Evolutionary conservation across 2,329 filamentous ascomycete genomes (phyloP).

Genomic region (Talaromyces verruculosus): DNA sequence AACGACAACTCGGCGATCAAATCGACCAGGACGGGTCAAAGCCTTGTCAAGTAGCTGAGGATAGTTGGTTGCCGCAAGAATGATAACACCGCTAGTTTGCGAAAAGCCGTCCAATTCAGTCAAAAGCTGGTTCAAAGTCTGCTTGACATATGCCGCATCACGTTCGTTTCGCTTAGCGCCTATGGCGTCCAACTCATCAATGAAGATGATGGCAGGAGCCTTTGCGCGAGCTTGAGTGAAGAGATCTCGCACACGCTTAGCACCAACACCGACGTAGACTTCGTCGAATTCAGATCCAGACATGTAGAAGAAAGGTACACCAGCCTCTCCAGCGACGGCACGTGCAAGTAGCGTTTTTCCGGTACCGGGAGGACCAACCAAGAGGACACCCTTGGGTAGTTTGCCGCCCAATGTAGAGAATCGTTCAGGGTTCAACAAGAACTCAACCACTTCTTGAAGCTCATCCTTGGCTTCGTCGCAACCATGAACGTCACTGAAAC

Average conservation of each 20-base stretch:
- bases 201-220: conserved; percentile 90
- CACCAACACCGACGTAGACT: conserved; percentile 94
- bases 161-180: conserved; percentile 89
- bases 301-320: conserved; percentile 99
- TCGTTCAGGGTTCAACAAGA: conserved; percentile 86
- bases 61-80: conserved; percentile 95
- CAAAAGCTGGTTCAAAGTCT: conserved; percentile 94
- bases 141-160: conserved; percentile 93
- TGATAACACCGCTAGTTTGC: conserved; percentile 89
- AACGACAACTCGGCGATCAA: conserved; percentile 89
- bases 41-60: conserved; percentile 93
- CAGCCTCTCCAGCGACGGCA: conserved; percentile 93
- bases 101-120: conserved; percentile 97
- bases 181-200: conserved; percentile 91
- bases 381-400: conserved; percentile 90
- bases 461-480: conserved; percentile 99
- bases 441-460: conserved; percentile 93
- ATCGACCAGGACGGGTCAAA: conserved; percentile 87
- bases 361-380: conserved; percentile 93
- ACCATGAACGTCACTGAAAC: conserved; percentile 91
- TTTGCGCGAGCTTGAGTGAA: conserved; percentile 80
- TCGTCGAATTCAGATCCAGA: conserved; percentile 98
- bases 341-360: conserved; percentile 95
- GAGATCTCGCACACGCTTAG: conserved; percentile 93
- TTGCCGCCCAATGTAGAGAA: conserved; percentile 95